Evolutionary conservation across 2,329 filamentous ascomycete species (phyloP), one percentile per base, ranked within the genome.

Genomic region (Dryadomyces quercus-mongolicae): DNA sequence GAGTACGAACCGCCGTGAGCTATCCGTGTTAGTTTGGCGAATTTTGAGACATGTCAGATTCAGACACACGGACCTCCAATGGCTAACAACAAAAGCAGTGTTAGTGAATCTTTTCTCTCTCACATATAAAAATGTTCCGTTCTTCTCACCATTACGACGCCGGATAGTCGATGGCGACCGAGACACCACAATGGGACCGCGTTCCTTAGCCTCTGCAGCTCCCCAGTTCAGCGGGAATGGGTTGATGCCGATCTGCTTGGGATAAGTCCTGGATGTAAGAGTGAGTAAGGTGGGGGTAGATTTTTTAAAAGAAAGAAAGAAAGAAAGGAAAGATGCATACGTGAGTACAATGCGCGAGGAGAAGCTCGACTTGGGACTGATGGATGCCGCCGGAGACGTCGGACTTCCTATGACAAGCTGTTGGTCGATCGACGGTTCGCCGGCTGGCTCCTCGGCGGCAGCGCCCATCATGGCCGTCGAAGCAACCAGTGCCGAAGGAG

Each of bases 191-290:
- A 97, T 87, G 5, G 92, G 92, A 1, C 92, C 93, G 68, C 92
- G 81, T 62, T 82, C 74, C 55, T 76, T 68, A 43, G 88, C 82
- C 66, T 95, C 87, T 54, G 78, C 71, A 54, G 88, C 81, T 51
- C 92, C 92, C 92, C 92, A 97, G 61, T 86, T 78, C 76, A 97
- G 82, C 21, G 83, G 81, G 52, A 96, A 73, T n/a, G 92, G 91
- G 60, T 95, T 88, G 68, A 97, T 92, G 58, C 92, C 92, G 60
- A 88, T 89, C 71, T 96, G 92, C 62, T 89, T 90, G 31, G 92
- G 92, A 69, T 97, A 96, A 6, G 91, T 95, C 51, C 78, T 81
- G 16, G 12, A 7, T 25, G 10, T 18, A 12, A 8, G 18, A 16
- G 50, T 20, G n/a, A 36, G 13, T 13, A 54, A 16, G 16, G 38